These are phyloP conservation scores for Plenodomus tracheiphilus DNA, from an alignment of 2,329 filamentous ascomycete species.

Conservation along the genomic window DNA sequence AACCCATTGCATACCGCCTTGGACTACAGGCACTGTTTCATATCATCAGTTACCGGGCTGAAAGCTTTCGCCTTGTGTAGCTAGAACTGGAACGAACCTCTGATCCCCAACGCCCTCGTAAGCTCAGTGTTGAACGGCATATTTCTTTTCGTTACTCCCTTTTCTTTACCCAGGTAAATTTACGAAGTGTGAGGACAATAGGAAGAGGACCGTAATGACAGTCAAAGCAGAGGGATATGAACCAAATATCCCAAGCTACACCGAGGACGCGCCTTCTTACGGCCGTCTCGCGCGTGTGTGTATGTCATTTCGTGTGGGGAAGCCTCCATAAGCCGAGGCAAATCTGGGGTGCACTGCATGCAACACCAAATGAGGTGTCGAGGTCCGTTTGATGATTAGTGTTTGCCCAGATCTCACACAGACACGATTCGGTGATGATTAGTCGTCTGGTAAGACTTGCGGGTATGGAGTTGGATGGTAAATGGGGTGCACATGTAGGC, in stretches of 20 bases:
- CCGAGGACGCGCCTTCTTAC: conserved; percentile 9
- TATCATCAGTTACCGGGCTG: conserved; percentile 50
- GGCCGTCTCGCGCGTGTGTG: conserved; percentile 15
- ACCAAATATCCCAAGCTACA: too few relatives aligned
- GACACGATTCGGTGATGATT: conserved; percentile 17
- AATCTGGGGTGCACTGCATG: conserved; percentile 15
- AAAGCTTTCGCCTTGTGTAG: neutral
- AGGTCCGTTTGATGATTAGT: conserved; percentile 10
- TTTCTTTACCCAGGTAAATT: too few relatives aligned
- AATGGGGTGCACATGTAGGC: too few relatives aligned
- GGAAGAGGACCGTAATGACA: too few relatives aligned
- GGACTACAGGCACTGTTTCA: conserved; percentile 73
- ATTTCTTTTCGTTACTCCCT: neutral
- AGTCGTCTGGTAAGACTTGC: conserved; percentile 4
- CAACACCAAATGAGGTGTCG: conserved; percentile 14
- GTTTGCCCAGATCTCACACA: conserved; percentile 1
- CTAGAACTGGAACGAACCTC: conserved; percentile 31
- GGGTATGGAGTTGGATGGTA: too few relatives aligned
- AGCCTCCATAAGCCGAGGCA: conserved; percentile 35
- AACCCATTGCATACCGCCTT: conserved; percentile 87
- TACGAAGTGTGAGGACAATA: too few relatives aligned
- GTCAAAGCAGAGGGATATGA: too few relatives aligned
- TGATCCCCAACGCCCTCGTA: conserved; percentile 63
- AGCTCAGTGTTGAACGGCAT: conserved; percentile 70
- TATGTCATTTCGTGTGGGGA: conserved; percentile 29